phyloP scores from a whole-genome alignment of 306 rosid genomes.

The Echinosophora koreensis region DNA sequence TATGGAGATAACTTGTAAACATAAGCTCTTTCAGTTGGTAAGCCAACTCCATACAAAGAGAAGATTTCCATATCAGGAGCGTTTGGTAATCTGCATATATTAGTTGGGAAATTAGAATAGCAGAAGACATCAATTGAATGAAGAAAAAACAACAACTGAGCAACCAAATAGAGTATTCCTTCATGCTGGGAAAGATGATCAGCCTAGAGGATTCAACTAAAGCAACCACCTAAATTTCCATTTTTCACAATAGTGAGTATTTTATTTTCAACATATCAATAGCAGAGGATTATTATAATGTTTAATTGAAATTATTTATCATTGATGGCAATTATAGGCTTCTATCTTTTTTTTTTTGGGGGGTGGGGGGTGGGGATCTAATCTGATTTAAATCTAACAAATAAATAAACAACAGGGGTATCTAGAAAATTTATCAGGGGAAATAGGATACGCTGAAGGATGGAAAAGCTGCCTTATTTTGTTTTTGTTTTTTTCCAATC shows the following conservation, averaged over 20 bases:
- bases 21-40: constrained; percentile 87
- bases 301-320: too few species aligned
- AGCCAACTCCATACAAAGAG: constrained; percentile 87
- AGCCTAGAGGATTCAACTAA: too few species aligned
- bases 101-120: constrained; percentile 25
- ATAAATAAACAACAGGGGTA: neutral
- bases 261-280: too few species aligned
- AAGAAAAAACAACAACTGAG: neutral
- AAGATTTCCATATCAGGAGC: constrained; percentile 92
- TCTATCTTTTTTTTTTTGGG: too few species aligned
- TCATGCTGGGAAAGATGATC: too few species aligned
- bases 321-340: too few species aligned
- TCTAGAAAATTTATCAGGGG: neutral
- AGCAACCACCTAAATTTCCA: too few species aligned
- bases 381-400: neutral
- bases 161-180: neutral
- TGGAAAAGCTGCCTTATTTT: neutral
- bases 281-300: too few species aligned
- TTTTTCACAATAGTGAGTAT: too few species aligned
- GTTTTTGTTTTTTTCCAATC: too few species aligned
- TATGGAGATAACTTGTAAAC: constrained; percentile 69
- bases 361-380: too few species aligned
- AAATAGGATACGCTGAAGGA: neutral
- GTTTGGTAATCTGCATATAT: constrained; percentile 74
- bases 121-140: constrained; percentile 17